Conservation (phyloP, 2,329 filamentous ascomycete genomes). For the Exophiala xenobiotica region DNA sequence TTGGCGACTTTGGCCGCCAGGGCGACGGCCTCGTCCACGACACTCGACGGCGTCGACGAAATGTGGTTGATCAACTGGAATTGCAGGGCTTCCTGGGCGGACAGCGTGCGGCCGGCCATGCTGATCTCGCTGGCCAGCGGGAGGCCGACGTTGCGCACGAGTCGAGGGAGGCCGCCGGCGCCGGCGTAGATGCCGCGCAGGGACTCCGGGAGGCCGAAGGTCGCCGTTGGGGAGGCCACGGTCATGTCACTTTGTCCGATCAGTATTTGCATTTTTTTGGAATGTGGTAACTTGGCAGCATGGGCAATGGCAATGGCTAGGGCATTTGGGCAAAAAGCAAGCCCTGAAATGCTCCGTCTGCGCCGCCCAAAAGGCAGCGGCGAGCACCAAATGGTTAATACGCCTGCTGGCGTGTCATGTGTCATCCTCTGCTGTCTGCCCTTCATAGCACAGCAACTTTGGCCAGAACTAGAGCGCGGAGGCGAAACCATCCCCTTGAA, state of each 20-base stretch:
- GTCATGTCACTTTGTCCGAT: conserved; percentile 64
- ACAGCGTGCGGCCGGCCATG: conserved; percentile 61
- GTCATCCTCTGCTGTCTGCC: no score
- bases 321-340: no score
- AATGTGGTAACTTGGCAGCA: no score
- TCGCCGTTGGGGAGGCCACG: conserved; percentile 56
- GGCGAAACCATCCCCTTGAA: no score
- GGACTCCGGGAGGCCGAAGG: conserved; percentile 70
- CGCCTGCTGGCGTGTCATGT: no score
- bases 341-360: no score
- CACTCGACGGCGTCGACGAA: conserved; percentile 28
- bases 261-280: no score
- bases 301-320: no score
- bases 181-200: conserved; percentile 69
- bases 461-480: no score
- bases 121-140: conserved; percentile 72
- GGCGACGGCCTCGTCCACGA: conserved; percentile 26
- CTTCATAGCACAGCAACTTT: no score
- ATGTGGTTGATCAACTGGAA: conserved; percentile 66
- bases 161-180: conserved; percentile 67
- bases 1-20: conserved; percentile 62
- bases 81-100: conserved; percentile 57
- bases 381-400: no score
- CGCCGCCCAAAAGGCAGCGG: no score
- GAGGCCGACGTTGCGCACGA: conserved; percentile 64